Conservation (phyloP, 768 basidiomycete genomes). For the Termitomyces sp. region DNA sequence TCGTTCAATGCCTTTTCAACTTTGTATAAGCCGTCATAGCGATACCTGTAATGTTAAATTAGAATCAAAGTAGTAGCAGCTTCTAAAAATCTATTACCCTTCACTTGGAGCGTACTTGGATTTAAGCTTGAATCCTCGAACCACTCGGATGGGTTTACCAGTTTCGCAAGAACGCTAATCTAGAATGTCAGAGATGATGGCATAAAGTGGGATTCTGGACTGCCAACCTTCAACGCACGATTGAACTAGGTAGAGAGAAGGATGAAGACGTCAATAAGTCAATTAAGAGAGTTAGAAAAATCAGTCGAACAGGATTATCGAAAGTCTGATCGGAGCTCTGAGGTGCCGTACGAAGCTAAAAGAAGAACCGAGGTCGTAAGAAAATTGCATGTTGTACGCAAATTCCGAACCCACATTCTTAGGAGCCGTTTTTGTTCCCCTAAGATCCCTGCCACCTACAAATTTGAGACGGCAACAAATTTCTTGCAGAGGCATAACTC, state of each 20-base stretch:
- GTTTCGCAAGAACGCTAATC: constrained; percentile 70
- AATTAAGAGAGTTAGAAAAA: neutral
- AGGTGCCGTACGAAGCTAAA: constrained; percentile 82
- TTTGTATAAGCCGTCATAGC: constrained; percentile 85
- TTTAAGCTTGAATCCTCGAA: constrained; percentile 74
- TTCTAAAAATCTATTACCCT: constrained; percentile 41
- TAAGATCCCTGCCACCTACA: constrained; percentile 79
- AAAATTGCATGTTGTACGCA: neutral
- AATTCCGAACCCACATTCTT: constrained; percentile 64
- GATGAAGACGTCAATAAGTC: neutral
- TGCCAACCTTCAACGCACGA: constrained; percentile 53
- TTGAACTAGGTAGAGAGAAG: constrained; percentile 42
- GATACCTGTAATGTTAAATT: constrained; percentile 46
- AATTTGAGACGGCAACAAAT: neutral
- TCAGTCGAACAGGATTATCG: constrained; percentile 44
- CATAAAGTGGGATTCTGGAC: neutral
- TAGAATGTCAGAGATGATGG: neutral
- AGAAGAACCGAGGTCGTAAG: neutral
- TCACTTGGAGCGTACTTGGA: constrained; percentile 74
- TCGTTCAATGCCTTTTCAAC: constrained; percentile 60
- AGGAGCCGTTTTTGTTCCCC: constrained; percentile 73
- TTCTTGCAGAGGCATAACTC: constrained; percentile 2
- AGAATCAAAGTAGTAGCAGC: neutral
- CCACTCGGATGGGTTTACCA: constrained; percentile 78
- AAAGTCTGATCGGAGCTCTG: constrained; percentile 84